Conservation (phyloP, 805 yeast species). For the Ogataea parapolymorpha region DNA sequence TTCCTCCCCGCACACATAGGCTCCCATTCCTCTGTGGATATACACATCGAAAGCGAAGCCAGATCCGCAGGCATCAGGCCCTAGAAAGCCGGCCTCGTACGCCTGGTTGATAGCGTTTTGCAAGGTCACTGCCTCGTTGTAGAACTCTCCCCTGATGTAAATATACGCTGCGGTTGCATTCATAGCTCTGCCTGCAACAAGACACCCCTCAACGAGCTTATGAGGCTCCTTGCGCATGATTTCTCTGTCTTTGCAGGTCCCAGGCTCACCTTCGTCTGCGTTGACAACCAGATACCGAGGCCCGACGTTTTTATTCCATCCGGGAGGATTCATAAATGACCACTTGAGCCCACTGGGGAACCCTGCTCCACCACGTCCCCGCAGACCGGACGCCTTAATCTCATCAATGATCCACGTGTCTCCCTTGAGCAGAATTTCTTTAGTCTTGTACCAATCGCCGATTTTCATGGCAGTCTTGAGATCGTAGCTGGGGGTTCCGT, state of each 20-base stretch:
- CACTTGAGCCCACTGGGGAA: conserved; percentile 89
- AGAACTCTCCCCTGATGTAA: conserved; percentile 88
- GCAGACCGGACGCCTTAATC: conserved; percentile 76
- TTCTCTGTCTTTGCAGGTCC: conserved; percentile 90
- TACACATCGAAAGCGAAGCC: conserved; percentile 82
- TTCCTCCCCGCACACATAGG: conserved; percentile 90
- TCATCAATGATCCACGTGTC: conserved; percentile 89
- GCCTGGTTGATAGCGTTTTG: conserved; percentile 88
- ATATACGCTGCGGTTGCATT: conserved; percentile 91
- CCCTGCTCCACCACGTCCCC: conserved; percentile 95
- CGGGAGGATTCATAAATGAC: conserved; percentile 95
- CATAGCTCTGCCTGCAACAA: conserved; percentile 87
- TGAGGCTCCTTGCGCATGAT: conserved; percentile 90
- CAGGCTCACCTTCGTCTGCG: conserved; percentile 95
- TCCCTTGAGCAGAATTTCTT: conserved; percentile 78
- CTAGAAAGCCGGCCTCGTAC: conserved; percentile 73
- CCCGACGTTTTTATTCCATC: conserved; percentile 89
- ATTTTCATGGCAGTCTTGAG: conserved; percentile 68
- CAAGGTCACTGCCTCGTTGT: conserved; percentile 69
- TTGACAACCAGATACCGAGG: conserved; percentile 86
- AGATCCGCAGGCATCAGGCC: conserved; percentile 83
- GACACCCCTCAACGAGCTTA: conserved; percentile 88
- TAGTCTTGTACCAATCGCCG: conserved; percentile 93
- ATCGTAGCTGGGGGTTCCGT: conserved; percentile 56
- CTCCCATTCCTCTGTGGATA: conserved; percentile 92